Conservation (phyloP, 1,139 yeast species). For the Kluyveromyces sp. region DNA sequence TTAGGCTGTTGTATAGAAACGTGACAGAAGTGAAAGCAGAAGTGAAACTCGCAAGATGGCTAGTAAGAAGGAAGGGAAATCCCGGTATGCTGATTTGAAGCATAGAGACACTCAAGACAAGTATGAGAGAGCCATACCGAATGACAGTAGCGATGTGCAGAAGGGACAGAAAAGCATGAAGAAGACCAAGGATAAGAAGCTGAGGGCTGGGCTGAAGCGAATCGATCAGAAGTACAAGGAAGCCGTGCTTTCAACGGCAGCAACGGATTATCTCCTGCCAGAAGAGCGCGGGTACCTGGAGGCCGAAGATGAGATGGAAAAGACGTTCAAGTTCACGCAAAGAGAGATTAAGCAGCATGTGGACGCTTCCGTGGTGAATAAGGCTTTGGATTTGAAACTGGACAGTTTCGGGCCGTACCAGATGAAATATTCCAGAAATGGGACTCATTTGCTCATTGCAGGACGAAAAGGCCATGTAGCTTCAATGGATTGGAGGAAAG, state of each 20-base stretch:
- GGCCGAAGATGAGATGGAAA: conserved; percentile 86
- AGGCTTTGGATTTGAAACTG: conserved; percentile 67
- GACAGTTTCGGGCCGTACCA: conserved; percentile 83
- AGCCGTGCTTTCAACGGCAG: conserved; percentile 75
- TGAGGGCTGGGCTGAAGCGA: conserved; percentile 57
- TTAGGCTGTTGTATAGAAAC: neutral
- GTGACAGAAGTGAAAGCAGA: neutral
- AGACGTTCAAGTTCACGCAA: conserved; percentile 79
- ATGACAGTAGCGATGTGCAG: conserved; percentile 15
- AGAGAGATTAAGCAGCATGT: conserved; percentile 72
- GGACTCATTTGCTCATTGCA: conserved; percentile 75
- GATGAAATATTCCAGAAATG: conserved; percentile 77
- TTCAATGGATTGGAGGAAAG: conserved; percentile 91
- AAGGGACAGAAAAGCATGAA: conserved; percentile 32
- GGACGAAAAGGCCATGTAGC: conserved; percentile 95
- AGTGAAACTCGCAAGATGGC: neutral
- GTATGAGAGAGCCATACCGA: conserved; percentile 25
- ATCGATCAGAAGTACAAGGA: conserved; percentile 69
- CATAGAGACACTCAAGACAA: conserved; percentile 24
- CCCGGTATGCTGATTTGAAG: conserved; percentile 8
- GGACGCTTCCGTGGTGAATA: conserved; percentile 66
- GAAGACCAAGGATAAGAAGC: conserved; percentile 47
- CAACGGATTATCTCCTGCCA: conserved; percentile 76
- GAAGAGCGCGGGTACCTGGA: conserved; percentile 84
- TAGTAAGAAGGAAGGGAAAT: neutral